phyloP scores from a whole-genome alignment of 352 stramenopile genomes.

The Phytophthora megakarya region DNA sequence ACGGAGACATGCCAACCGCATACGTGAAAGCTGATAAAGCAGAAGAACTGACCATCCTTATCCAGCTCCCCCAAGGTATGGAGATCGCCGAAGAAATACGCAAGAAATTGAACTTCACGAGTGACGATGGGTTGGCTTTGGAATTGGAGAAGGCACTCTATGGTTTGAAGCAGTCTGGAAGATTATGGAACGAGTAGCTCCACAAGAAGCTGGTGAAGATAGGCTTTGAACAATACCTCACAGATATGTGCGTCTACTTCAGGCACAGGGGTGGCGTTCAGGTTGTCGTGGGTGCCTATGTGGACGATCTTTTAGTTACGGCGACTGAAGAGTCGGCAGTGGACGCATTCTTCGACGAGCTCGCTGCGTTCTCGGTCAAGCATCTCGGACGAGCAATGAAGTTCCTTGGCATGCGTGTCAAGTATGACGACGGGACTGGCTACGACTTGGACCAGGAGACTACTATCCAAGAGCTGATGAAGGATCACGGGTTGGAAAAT shows the following conservation, averaged over 20 bases:
- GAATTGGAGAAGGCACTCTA: neutral
- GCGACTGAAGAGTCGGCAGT: neutral
- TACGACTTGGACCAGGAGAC: slow-evolving; percentile 1
- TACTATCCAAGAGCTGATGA: neutral
- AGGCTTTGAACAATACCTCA: neutral
- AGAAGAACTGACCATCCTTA: too few relatives aligned
- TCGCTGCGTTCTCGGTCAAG: neutral
- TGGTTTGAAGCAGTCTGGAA: neutral
- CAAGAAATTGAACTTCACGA: neutral
- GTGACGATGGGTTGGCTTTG: neutral
- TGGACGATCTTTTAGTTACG: neutral
- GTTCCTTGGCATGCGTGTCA: neutral
- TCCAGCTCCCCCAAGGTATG: too few relatives aligned
- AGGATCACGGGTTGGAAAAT: neutral
- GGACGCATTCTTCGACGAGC: neutral
- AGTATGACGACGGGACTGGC: neutral
- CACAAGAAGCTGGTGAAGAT: neutral
- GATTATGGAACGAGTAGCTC: neutral
- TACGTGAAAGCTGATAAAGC: too few relatives aligned
- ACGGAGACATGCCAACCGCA: too few relatives aligned
- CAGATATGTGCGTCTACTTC: neutral
- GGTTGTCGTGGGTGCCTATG: neutral
- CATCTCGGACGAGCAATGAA: neutral
- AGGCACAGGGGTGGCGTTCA: neutral
- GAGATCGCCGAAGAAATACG: too few relatives aligned